Conservation (phyloP, 768 basidiomycete genomes). For the Agrocybe chaxingu region DNA sequence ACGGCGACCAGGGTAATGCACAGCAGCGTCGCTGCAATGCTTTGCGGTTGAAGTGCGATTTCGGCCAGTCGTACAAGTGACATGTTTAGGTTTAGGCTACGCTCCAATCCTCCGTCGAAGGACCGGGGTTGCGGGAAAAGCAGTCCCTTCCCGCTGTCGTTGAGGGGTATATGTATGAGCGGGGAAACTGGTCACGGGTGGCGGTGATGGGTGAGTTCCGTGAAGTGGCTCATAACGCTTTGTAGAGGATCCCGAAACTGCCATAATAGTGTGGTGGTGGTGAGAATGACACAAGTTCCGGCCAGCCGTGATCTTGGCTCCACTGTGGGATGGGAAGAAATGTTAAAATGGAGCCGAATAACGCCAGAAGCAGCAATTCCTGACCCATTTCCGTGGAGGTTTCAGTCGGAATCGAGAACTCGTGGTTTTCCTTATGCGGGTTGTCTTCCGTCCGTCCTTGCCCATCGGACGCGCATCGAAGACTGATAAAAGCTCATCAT, state of each 20-base stretch:
- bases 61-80: slow-evolving; percentile 5
- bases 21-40: slow-evolving; percentile 27
- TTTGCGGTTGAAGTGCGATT: slow-evolving; percentile 22
- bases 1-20: slow-evolving; percentile 25
- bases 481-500: not conserved
- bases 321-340: too few relatives aligned
- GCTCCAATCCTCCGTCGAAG: not conserved
- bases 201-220: not conserved
- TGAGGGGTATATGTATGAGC: slow-evolving; percentile 8
- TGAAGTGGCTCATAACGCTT: not conserved
- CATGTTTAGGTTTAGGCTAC: not conserved
- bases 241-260: not conserved
- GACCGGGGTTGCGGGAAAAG: not conserved
- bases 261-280: not conserved
- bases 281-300: too few relatives aligned
- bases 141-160: slow-evolving; percentile 7
- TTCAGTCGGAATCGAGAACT: not conserved
- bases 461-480: slow-evolving; percentile 22
- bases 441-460: slow-evolving; percentile 13
- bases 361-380: too few relatives aligned
- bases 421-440: not conserved
- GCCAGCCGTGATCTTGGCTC: too few relatives aligned
- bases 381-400: too few relatives aligned
- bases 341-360: too few relatives aligned
- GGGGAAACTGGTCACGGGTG: slow-evolving; percentile 9